These are phyloP conservation scores for Candida endomychidarum DNA, from an alignment of 805 yeast species.

Conservation along the genomic window DNA sequence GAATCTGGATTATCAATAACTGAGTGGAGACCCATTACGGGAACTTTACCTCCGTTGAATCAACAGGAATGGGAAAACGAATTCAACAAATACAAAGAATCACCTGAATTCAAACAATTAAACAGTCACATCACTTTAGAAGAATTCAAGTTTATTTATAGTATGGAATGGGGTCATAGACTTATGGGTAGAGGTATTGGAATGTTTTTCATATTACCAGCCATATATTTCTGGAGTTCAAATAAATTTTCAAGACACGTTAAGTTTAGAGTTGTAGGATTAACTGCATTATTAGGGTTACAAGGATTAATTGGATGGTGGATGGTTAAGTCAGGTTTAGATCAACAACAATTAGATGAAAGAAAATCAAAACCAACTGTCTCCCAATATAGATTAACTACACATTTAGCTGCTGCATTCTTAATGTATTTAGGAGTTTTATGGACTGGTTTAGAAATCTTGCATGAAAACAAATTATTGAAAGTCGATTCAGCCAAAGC, in stretches of 20 bases:
- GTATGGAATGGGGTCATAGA: constrained; percentile 98
- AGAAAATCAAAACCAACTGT: constrained; percentile 96
- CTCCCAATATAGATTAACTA: constrained; percentile 88
- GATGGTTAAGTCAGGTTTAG: constrained; percentile 98
- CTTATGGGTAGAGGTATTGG: constrained; percentile 92
- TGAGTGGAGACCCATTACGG: constrained; percentile 98
- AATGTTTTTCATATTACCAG: constrained; percentile 76
- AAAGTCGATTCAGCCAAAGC: constrained; percentile 56
- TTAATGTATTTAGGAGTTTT: constrained; percentile 83
- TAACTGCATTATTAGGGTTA: constrained; percentile 77
- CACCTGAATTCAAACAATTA: constrained; percentile 89
- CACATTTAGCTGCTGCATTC: constrained; percentile 94
- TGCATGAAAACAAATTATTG: constrained; percentile 69
- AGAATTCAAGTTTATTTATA: constrained; percentile 91
- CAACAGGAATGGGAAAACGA: constrained; percentile 84
- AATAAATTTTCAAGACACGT: constrained; percentile 67
- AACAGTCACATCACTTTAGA: constrained; percentile 88
- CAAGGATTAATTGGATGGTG: constrained; percentile 99
- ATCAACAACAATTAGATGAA: constrained; percentile 70
- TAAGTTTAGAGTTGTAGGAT: constrained; percentile 64
- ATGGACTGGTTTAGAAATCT: constrained; percentile 83
- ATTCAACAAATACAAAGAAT: constrained; percentile 72
- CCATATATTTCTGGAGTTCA: constrained; percentile 71
- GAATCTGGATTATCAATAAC: constrained; percentile 96
- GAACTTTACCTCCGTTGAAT: constrained; percentile 83